Evolutionary conservation across 306 rosid genomes (phyloP), one percentile per base, ranked within the genome.

Genomic region (Inga oerstediana): DNA sequence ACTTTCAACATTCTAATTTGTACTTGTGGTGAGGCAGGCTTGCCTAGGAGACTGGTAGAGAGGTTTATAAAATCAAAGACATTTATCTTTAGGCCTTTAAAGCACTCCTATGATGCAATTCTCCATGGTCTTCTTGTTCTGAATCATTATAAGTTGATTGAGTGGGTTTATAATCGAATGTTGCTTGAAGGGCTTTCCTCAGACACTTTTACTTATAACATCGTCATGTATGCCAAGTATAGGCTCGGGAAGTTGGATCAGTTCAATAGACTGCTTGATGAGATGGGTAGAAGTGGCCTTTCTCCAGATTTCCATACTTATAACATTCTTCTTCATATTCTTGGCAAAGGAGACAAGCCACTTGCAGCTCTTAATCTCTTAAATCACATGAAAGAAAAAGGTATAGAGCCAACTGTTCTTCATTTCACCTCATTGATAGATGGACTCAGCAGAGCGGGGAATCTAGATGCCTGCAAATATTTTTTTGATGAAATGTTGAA

Each of bases 391-490:
- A 58, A 58, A 58, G 13, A 58, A 58, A n/a, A 0, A n/a, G 65
- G 65, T 58, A 3, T 58, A 22, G 65, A n/a, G 65, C 65, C 32
- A 58, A n/a, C 32, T 32, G 90, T 94, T 82, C 97, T 91, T 85
- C 97, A 97, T 91, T 97, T 90, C 87, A 97, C 98, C 66, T 92
- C 99, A 4, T 87, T 92, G 87, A 94, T 97, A 72, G 95, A 97
- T 82, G 99, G 99, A 68, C 89, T 97, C 82, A 96, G 98, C 84
- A 85, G 94, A 86, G 97, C 97, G 44, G 95, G 98, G 62, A 90
- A 94, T 84, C 65, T 96, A 89, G 94, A 90, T 39, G 98, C 97
- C 20, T 89, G 99, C 93, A 85, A 85, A 71, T 89, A 84, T 66
- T 92, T 92, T 85, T 97, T 97, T 30, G 87, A 91, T 80, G 93